Base-by-base conservation (phyloP, 2,329 filamentous ascomycete species). In the Elsinoe australis region DNA sequence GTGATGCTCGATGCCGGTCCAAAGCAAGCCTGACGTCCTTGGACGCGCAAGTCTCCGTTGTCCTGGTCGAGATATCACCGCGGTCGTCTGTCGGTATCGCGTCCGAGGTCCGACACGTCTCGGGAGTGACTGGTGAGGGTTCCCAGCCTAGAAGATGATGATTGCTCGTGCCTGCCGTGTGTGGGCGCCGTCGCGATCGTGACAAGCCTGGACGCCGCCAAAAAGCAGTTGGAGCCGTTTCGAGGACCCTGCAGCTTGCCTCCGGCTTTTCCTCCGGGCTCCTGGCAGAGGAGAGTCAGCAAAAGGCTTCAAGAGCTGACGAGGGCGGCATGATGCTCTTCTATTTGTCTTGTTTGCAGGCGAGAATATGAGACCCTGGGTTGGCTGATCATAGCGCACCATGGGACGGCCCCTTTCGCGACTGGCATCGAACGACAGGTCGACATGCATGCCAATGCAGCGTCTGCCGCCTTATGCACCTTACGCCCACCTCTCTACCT, bases 21-120 rank as follows among this genome's bases (percentile, higher is more conserved):
- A 44, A 44, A 44, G 31, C 29, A 44, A 44, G 31, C 18, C 7
- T 29, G 39, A 44, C 39, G 39, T 44, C 38, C 21, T 42, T 15
- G 21, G 28, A 28, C 14, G 6, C 15, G 22, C n/a, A 24, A 24
- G 15, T 42, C 14, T 39, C n/a, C n/a, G n/a, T n/a, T n/a, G n/a
- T n/a, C n/a, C n/a, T n/a, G n/a, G n/a, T n/a, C n/a, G n/a, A n/a
- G n/a, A n/a, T n/a, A n/a, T n/a, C n/a, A n/a, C n/a, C n/a, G n/a
- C n/a, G n/a, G n/a, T n/a, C n/a, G n/a, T n/a, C n/a, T n/a, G n/a
- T n/a, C n/a, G n/a, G n/a, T n/a, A n/a, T n/a, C n/a, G n/a, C n/a
- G n/a, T n/a, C n/a, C n/a, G n/a, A n/a, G n/a, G n/a, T n/a, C n/a
- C n/a, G n/a, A n/a, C n/a, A n/a, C n/a, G n/a, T n/a, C n/a, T n/a